Evolutionary conservation across 345 rosid genomes (phyloP), one percentile per base, ranked within the genome.

Genomic region (Citrus inodora): DNA sequence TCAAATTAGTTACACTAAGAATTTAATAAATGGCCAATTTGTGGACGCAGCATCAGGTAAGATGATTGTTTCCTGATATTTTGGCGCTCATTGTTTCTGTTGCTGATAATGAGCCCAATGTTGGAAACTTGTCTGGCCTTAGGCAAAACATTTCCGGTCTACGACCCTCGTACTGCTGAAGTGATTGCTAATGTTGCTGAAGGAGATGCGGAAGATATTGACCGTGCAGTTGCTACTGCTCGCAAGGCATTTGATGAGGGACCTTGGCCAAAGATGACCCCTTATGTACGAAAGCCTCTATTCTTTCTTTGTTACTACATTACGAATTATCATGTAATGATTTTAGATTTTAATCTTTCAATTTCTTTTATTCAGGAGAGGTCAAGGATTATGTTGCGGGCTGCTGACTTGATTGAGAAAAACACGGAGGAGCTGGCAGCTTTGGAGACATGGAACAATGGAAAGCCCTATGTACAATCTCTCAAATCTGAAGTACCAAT

Each of bases 401-500:
- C 90, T 24, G 98, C 98, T 1, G 98, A 94, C 85, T 90, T 96
- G 87, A 83, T 96, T 11, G 98, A 96, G 84, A 92, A 90, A 85
- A 94, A 96, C 76, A 89, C 79, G 30, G 93, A 94, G 32, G 97
- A 96, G 80, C 84, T 96, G 13, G 99, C 98, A 1, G 83, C 97
- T 63, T 84, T 96, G 5, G 99, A 96, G 89, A 83, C 97, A 58
- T 96, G 99, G 99, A 88, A 96, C 81, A 91, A 90, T 82, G 99
- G 99, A 78, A 96, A 96, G 84, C 91, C 94, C 67, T 87, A 83
- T 77, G 91, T 89, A 80, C 99, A 96, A 76, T 40, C 99, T 53
- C 82, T 80, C 30, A 85, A 79, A 32, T 3, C 77, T 0, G 99
- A 96, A 84, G 55, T 94, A 53, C 98, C 99, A 10, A 74, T 89